Conservation (phyloP, 768 basidiomycete genomes). For the Agrocybe praecox region DNA sequence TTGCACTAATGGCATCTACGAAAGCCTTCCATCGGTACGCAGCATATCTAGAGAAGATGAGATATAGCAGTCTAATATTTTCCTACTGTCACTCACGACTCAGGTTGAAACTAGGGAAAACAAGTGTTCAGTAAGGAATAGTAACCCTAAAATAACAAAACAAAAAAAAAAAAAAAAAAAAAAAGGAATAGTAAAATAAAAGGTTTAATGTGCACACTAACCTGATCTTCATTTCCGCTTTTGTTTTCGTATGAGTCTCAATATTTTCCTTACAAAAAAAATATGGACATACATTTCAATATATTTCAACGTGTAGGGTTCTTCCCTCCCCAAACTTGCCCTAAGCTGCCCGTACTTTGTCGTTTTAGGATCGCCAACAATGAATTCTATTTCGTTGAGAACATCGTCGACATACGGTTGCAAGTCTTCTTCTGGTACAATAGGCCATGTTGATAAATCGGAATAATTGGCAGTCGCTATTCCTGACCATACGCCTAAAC, state of each 20-base stretch:
- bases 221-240: constrained; percentile 35
- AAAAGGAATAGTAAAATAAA: no score
- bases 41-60: constrained; percentile 39
- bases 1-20: constrained; percentile 20
- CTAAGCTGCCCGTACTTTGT: constrained; percentile 42
- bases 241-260: not conserved
- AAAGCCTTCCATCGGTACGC: constrained; percentile 31
- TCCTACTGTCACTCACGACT: constrained; percentile 17
- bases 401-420: constrained; percentile 36
- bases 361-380: constrained; percentile 47
- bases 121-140: not conserved
- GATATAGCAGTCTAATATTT: not conserved
- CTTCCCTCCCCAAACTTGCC: constrained; percentile 53
- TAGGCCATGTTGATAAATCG: constrained; percentile 35
- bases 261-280: no score
- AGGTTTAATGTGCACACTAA: constrained; percentile 4
- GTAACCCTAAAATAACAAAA: no score
- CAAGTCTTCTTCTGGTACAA: constrained; percentile 34
- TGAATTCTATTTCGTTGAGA: constrained; percentile 52
- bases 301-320: constrained; percentile 49
- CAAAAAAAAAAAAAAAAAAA: no score
- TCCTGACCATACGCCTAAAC: constrained; percentile 26
- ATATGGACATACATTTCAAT: constrained; percentile 54
- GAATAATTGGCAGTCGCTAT: constrained; percentile 35
- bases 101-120: constrained; percentile 25